Conservation (phyloP, 2,329 filamentous ascomycete genomes). For the Cladosporium sp. region DNA sequence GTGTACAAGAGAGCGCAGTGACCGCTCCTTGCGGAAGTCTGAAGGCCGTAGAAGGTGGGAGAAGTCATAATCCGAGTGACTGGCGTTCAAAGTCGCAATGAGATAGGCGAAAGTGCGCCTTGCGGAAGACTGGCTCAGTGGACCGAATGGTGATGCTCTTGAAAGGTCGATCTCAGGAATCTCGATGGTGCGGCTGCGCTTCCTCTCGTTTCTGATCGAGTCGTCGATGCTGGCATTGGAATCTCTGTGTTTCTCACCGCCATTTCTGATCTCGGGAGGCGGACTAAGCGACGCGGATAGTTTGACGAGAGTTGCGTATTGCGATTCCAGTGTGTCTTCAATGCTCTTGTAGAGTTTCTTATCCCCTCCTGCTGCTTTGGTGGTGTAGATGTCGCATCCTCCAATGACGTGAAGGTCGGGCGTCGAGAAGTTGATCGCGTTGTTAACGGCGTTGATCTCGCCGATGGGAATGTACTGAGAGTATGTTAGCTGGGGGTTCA, state of each 20-base stretch:
- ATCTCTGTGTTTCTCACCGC: conserved; percentile 41
- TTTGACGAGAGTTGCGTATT: conserved; percentile 82
- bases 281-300: conserved; percentile 84
- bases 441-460: conserved; percentile 86
- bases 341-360: conserved; percentile 98
- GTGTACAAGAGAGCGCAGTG: conserved; percentile 74
- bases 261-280: conserved; percentile 38
- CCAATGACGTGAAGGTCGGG: conserved; percentile 87
- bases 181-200: conserved; percentile 26
- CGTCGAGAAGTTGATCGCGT: conserved; percentile 92
- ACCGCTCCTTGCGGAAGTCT: conserved; percentile 84
- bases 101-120: conserved; percentile 92
- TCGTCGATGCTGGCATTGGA: conserved; percentile 50
- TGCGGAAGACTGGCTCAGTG: conserved; percentile 79
- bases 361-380: conserved; percentile 88
- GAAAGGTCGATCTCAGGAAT: conserved; percentile 58
- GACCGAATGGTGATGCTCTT: conserved; percentile 85
- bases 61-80: conserved; percentile 95
- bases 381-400: conserved; percentile 94
- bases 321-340: conserved; percentile 81
- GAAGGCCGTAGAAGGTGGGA: conserved; percentile 82
- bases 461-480: conserved; percentile 81
- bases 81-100: conserved; percentile 93
- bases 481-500: neutral
- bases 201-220: conserved; percentile 30